Base-by-base conservation (phyloP, 2,329 filamentous ascomycete species). In the Paracoccidioides lutzii region DNA sequence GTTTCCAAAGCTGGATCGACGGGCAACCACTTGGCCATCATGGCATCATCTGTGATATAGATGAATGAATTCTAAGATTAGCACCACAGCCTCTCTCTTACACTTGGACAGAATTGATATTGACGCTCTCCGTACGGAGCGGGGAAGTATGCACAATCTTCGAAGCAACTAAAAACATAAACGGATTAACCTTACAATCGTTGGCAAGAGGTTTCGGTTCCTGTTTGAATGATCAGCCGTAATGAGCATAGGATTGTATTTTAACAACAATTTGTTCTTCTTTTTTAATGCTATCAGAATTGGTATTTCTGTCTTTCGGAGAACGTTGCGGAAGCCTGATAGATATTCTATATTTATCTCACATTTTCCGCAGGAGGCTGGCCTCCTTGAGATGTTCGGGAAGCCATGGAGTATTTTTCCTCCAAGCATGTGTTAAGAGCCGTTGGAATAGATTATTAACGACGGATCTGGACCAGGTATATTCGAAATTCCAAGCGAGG, bases 1-100 rank as follows among this genome's bases (percentile, higher is more conserved):
- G 85, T 84, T 66, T 89, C 87, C 60, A 90, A 83, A 62, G 95
- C 89, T 62, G 89, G 83, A 50, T 90, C 75, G 55, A 85, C 82
- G 9, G 83, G 82, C 57, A 97, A 80, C 62, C 90, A 82, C 61
- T 85, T 75, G 64, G 88, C 84, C 75, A 86, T 87, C 81, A 97
- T 95, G 52, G 87, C 86, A 62, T 94, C 87, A 73, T 82, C 87
- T 90, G 65, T 33, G 12, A 46, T 10, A 5, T 48, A 10, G 14
- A 44, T 4, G 6, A 3, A 37, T 28, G 14, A 33, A 32, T 30
- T 32, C 22, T 7, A 44, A 8, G 12, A n/a, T n/a, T 44, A 35
- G 7, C 22, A 5, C 9, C 14, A 15, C 3, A 6, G 35, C 22
- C 15, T 38, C 33, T 49, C 4, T 32, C 35, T 15, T 30, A 35